Base-by-base conservation (phyloP, 331 rosid genomes). In the Stylosanthes scabra region DNA sequence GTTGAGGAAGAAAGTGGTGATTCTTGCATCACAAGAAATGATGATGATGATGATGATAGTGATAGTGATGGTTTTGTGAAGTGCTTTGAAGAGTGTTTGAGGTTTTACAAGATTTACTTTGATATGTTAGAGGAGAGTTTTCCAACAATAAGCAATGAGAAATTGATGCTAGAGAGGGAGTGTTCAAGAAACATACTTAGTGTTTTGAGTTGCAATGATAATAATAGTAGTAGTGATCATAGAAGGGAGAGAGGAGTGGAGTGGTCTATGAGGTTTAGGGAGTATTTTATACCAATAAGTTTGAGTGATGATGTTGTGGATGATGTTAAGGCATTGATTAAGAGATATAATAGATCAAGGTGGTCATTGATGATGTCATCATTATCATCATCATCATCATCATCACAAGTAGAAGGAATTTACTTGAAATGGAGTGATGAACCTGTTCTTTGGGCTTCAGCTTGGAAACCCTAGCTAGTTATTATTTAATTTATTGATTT, bases 1-100 rank as follows among this genome's bases (percentile, higher is more conserved):
- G 96, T 92, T 16, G 98, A 92, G 59, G 98, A 92, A 71, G 94
- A 92, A 75, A 94, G 91, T 6, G 96, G 91, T 6, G 91, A 88
- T 66, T 77, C 85, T 25, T 27, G 70, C 25, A 69, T 78, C 75
- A 60, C 84, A 2, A 75, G 77, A 6, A 44, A 68, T 34, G 39
- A 34, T 34, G 39, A 31, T 31, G 37, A 31, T 31, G 88, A 90
- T 7, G n/a, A 20, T 20, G 25, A 20, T 20, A 20, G 25, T 34
- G 39, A 34, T 34, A 6, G 6, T 34, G 39, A 34, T 34, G 88
- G 88, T 7, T 92, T 86, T 9, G 80, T 80, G 1, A 81, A 78
- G 74, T 63, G 78, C 40, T 92, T 92, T 31, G 94, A 92, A 11
- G 98, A 92, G 88, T 90, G 96, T 64, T 81, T 92, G 0, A 86